These are phyloP conservation scores for Paramyrothecium sp. DNA, from an alignment of 2,329 filamentous ascomycete species.

Conservation along the genomic window DNA sequence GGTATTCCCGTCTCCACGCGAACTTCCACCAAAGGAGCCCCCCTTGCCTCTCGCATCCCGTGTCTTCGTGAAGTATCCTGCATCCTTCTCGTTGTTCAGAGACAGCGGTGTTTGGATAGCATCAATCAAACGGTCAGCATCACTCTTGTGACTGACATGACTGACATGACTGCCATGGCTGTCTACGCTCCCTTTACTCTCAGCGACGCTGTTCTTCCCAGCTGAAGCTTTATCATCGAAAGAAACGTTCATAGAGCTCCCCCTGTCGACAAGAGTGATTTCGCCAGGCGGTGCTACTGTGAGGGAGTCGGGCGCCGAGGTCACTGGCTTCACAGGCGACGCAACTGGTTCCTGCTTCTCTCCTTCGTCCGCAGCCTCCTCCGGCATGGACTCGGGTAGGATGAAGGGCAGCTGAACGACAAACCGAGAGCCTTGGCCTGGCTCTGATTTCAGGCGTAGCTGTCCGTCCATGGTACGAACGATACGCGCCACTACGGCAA, in stretches of 20 bases:
- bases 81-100: conserved; percentile 31
- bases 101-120: conserved; percentile 63
- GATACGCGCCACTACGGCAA: conserved; percentile 85
- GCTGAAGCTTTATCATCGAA: conserved; percentile 8
- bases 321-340: conserved; percentile 8
- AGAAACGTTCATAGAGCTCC: conserved; percentile 21
- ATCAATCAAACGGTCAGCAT: conserved; percentile 70
- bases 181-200: conserved; percentile 30
- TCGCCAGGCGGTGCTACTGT: conserved; percentile 44
- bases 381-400: conserved; percentile 44
- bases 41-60: conserved; percentile 11
- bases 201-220: conserved; percentile 13
- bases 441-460: conserved; percentile 77
- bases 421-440: conserved; percentile 79
- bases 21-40: background rate
- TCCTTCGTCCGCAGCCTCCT: conserved; percentile 14
- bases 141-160: conserved; percentile 50
- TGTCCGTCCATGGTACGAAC: conserved; percentile 91
- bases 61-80: conserved; percentile 23
- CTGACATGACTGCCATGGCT: conserved; percentile 44
- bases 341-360: background rate
- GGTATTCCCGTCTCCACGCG: conserved; percentile 4
- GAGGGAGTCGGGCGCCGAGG: conserved; percentile 19
- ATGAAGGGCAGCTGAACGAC: conserved; percentile 77
- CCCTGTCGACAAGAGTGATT: conserved; percentile 59